A percentile compares a stretch with the other conserved stretches of the same genome.
Evolutionary conservation across 1,139 yeast species (phyloP).

Genomic region (Hyphopichia burtonii): DNA sequence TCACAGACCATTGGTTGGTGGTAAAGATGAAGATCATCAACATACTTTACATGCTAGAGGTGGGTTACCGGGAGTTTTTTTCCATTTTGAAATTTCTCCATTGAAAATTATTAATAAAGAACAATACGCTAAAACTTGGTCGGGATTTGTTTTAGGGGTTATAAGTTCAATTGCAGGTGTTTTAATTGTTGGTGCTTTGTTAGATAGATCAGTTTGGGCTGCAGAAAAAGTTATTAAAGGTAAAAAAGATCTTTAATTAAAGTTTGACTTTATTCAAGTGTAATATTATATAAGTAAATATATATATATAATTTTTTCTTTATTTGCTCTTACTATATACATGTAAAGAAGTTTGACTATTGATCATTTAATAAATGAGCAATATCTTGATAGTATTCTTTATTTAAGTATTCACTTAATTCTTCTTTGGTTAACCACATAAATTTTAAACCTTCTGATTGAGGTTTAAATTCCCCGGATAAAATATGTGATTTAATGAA

Average conservation of each 20-base stretch:
- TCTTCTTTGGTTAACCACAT: constrained; percentile 90
- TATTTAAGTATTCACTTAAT: constrained; percentile 52
- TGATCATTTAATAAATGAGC: constrained; percentile 53
- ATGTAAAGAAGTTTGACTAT: neutral
- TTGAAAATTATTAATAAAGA: constrained; percentile 86
- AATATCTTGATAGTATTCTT: constrained; percentile 54
- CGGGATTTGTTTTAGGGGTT: constrained; percentile 81
- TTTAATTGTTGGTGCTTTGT: constrained; percentile 83
- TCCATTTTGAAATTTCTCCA: constrained; percentile 90
- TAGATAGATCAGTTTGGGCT: constrained; percentile 86
- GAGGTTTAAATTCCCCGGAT: constrained; percentile 76
- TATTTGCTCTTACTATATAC: neutral
- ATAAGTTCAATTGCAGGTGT: constrained; percentile 93
- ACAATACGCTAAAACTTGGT: constrained; percentile 75
- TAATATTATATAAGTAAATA: constrained; percentile 3
- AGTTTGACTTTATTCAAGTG: too few species aligned
- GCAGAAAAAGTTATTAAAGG: constrained; percentile 79
- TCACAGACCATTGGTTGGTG: constrained; percentile 81
- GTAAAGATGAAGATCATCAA: constrained; percentile 87
- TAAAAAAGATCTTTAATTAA: constrained; percentile 53
- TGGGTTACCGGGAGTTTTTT: constrained; percentile 87
- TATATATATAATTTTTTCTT: neutral
- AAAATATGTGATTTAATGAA: constrained; percentile 85
- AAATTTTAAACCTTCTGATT: constrained; percentile 35
- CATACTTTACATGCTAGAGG: constrained; percentile 82